Base-by-base conservation (phyloP, 768 basidiomycete species). In the Mycena galericulata region DNA sequence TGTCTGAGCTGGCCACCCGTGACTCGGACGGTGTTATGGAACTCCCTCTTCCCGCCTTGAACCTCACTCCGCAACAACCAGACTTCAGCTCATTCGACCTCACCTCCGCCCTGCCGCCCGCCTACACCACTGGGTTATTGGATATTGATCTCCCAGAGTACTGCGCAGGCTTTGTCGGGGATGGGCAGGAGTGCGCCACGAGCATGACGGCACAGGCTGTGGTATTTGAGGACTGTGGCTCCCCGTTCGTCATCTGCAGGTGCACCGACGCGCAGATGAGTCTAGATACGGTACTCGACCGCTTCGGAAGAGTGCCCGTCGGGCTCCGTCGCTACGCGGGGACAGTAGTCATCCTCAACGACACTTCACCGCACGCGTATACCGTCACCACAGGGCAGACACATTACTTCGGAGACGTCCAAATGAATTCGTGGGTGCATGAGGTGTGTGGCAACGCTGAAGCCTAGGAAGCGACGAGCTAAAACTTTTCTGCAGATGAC, bases 331-430 rank as follows among this genome's bases (percentile, higher is more conserved):
- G 77, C n/a, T 79, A 74, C 41, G 71, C 76, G 18, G 74, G 53
- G 4, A 75, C 70, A 6, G 66, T 79, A 18, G 17, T 77, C 20
- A 60, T 78, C 26, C 20, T 69, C 67, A 18, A 24, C 1, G 45
- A 46, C 41, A 4, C 40, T 15, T 2, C 12, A 12, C 43, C 68
- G 15, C 72, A 73, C 55, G 79, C 79, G 68, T 79, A 79, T 56
- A 77, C 78, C 11, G 45, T 80, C 38, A 76, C 77, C n/a, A 76
- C 64, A 10, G 79, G 79, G 2, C 77, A 79, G 53, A 73, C 75
- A 14, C 78, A 79, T 65, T 65, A 79, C 34, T 79, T 79, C 56
- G 79, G 76, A 1, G 73, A 75, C 46, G 55, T 70, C 14, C 51
- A 41, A 24, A 68, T 77, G 62, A 65, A 79, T 30, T 62, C 72